Base-by-base conservation (phyloP, 176 grass and related monocot genomes). In the Poa pratensis region DNA sequence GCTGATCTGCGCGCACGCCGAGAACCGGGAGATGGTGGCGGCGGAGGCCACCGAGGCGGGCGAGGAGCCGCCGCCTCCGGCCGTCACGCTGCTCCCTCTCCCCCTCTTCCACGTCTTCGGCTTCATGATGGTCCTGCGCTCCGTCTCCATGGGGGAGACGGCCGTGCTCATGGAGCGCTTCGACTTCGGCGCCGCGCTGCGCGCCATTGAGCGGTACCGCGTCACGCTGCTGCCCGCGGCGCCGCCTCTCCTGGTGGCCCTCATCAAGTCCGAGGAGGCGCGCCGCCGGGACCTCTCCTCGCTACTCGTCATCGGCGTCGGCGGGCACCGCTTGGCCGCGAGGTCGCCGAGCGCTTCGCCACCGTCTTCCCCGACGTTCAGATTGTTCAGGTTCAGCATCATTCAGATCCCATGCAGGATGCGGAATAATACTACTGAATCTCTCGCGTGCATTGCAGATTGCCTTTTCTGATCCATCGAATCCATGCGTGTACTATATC, bases 31-130 rank as follows among this genome's bases (percentile, higher is more conserved):
- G 5, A 72, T 1, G 53, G 45, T 15, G 23, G 67, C 20, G 49
- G 58, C 46, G 9, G 78, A 86, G 49, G 79, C 86, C 30, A 80
- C 63, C 37, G 90, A 84, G 64, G 87, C 83, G 1, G 90, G 83
- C 20, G 71, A 64, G 60, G 65, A 71, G n/a, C 55, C 87, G 13
- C 83, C 55, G 32, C 74, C 69, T 1, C 82, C 85, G 16, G 32
- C 50, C n/a, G 91, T 93, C 13, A 48, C 79, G 17, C 82, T 97
- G 35, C 77, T 93, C 34, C 88, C 92, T 1, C 54, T 93, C 9
- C 95, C 95, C 1, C 68, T 97, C 6, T 97, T 95, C 91, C 95
- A 97, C 78, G 83, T 93, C 7, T 91, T 93, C 67, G 92, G 90
- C 0, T 95, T 97, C 89, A 86, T 92, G 82, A 91, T 93, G 89